Base-by-base conservation (phyloP, 2,329 filamentous ascomycete species). In the Elsinoe ampelina region DNA sequence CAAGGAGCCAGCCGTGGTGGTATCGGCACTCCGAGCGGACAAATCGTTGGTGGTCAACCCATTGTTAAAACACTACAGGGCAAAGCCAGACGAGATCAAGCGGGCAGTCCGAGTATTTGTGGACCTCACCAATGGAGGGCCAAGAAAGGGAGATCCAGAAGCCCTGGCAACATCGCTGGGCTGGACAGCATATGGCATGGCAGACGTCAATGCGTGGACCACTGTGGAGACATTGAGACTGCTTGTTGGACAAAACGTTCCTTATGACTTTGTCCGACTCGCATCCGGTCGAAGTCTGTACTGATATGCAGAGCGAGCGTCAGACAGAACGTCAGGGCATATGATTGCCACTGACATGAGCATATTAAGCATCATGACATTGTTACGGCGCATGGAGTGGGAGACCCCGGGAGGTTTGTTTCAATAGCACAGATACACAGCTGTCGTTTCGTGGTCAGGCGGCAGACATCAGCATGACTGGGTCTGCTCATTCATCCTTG, bases 211-310 rank as follows among this genome's bases (percentile, higher is more conserved):
- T 57, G 87, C 88, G 0, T 93, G 90, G 73, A 91, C 87, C 19
- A 91, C 87, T 2, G 88, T 92, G 4, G 87, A 93, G 72, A 92
- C 84, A 50, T 72, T 93, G 57, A 77, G 88, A 62, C 70, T 91
- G 58, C 76, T 95, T 20, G 86, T 92, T 10, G 89, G 89, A 8
- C 87, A 93, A 72, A 93, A 93, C 68, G 87, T 93, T 57, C 87
- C 86, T 5, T 92, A 89, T 71, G 90, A 87, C 71, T 95, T 95
- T 73, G 89, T 93, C 41, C 78, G 87, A 50, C 75, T 93, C 67
- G 87, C 88, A 38, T 80, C 78, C 61, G 81, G 81, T 20, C 71
- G 80, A 63, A 77, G 77, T 17, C 64, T 81, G 61, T 80, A 75
- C 50, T 60, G 32, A 54, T 50, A 15, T 15, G 26, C 15, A 20